A percentile compares a stretch with the other conserved stretches of the same genome.
Evolutionary conservation across 345 rosid species (phyloP).

Genomic region (Populus deltoides): DNA sequence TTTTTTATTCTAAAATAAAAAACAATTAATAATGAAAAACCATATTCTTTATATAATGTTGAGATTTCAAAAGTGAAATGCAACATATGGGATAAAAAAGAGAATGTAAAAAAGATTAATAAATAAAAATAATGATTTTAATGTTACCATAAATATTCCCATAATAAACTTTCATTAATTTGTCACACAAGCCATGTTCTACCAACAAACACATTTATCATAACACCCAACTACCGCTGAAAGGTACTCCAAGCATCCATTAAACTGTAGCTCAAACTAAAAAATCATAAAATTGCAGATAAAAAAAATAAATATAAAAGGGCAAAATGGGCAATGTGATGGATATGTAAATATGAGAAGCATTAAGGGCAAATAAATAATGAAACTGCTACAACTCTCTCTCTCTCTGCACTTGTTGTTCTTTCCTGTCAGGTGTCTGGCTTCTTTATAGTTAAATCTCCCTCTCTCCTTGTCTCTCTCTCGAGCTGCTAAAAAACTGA

Average conservation of each 20-base stretch:
- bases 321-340: background rate
- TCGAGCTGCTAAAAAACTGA: background rate
- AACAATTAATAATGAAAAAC: no score
- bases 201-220: background rate
- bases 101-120: no score
- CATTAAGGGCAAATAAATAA: conserved; percentile 7
- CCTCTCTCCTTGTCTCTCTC: conserved; percentile 6
- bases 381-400: background rate
- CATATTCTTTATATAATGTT: no score
- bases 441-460: background rate
- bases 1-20: no score
- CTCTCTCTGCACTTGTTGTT: background rate
- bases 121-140: no score
- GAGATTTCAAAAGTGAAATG: no score
- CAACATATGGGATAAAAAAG: no score
- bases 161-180: no score
- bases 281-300: background rate
- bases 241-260: background rate
- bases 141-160: no score
- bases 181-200: no score
- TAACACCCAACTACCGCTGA: background rate
- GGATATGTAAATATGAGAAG: background rate
- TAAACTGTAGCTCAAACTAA: background rate
- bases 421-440: conserved; percentile 3
- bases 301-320: background rate